A percentile compares a stretch with the other conserved stretches of the same genome.
These are phyloP conservation scores for Xylaria sp. DNA, from an alignment of 2,329 filamentous ascomycete species.

Conservation along the genomic window DNA sequence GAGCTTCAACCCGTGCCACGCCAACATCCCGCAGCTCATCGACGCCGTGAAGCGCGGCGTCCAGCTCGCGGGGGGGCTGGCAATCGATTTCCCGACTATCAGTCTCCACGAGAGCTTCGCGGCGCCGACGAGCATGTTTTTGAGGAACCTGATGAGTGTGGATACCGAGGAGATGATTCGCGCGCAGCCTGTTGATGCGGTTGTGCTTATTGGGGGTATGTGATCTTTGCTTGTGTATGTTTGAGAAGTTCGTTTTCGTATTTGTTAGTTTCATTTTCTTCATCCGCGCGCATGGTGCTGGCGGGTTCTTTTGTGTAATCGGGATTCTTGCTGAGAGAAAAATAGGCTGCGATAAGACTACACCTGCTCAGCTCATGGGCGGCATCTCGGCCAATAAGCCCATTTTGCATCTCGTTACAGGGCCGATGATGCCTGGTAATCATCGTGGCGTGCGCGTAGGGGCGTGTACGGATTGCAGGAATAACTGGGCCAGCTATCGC, in stretches of 20 bases:
- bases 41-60: slow-evolving; percentile 73
- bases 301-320: not conserved
- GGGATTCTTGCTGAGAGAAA: slow-evolving; percentile 1
- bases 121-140: slow-evolving; percentile 74
- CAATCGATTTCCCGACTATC: slow-evolving; percentile 77
- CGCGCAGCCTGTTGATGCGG: slow-evolving; percentile 73
- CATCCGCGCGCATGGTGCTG: too few relatives aligned
- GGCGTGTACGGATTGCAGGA: slow-evolving; percentile 76
- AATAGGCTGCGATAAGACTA: slow-evolving; percentile 74
- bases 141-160: slow-evolving; percentile 79
- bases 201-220: slow-evolving; percentile 69
- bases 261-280: too few relatives aligned
- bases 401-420: slow-evolving; percentile 70
- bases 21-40: slow-evolving; percentile 72
- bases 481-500: slow-evolving; percentile 73
- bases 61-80: slow-evolving; percentile 68
- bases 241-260: not conserved
- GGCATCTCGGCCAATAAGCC: slow-evolving; percentile 77
- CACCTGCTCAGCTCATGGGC: slow-evolving; percentile 77
- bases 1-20: slow-evolving; percentile 76
- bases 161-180: slow-evolving; percentile 80
- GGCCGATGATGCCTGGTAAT: slow-evolving; percentile 77
- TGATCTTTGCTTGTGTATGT: not conserved
- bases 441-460: slow-evolving; percentile 68
- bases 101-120: slow-evolving; percentile 74